Conservation (phyloP, 345 rosid genomes). For the Jatropha curcas region DNA sequence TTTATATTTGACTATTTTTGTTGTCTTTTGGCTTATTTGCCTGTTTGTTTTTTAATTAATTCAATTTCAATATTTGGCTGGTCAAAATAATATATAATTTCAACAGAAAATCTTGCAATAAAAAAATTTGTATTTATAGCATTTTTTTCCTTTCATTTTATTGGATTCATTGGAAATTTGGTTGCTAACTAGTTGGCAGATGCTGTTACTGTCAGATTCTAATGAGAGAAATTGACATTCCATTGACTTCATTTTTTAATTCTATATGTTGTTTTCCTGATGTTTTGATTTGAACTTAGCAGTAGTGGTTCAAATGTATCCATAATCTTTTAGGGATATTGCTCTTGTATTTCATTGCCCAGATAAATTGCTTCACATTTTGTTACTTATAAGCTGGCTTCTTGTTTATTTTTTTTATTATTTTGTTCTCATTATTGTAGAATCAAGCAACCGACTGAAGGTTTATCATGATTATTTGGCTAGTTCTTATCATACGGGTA, state of each 20-base stretch:
- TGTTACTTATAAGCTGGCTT: neutral
- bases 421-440: conserved; percentile 33
- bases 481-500: conserved; percentile 84
- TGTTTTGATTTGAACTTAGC: neutral
- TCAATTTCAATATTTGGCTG: neutral
- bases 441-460: conserved; percentile 39
- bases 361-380: neutral
- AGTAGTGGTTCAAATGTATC: neutral
- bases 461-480: conserved; percentile 83
- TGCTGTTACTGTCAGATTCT: neutral
- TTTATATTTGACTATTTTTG: neutral
- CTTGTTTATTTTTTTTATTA: conserved; percentile 4
- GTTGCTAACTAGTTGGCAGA: neutral
- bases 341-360: neutral
- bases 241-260: neutral
- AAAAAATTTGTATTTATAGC: too few relatives aligned
- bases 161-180: too few relatives aligned
- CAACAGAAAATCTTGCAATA: too few relatives aligned
- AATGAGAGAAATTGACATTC: neutral
- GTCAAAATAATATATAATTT: too few relatives aligned
- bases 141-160: too few relatives aligned
- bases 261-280: neutral
- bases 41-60: neutral
- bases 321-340: neutral
- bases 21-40: neutral